These are phyloP conservation scores for Wickerhamomyces strasburgensis DNA, from an alignment of 805 yeast genomes.

Conservation along the genomic window DNA sequence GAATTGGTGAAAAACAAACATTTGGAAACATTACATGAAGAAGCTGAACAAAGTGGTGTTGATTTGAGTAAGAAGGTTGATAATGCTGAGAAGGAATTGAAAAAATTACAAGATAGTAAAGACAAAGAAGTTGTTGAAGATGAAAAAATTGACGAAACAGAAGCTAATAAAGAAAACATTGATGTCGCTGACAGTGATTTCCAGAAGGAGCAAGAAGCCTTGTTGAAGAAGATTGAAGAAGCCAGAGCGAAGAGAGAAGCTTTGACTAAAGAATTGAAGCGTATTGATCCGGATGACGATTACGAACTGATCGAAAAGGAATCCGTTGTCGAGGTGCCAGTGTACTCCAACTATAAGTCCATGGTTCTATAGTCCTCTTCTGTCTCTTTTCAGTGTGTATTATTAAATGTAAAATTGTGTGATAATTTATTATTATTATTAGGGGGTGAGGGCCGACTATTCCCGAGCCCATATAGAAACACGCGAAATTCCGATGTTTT, in stretches of 20 bases:
- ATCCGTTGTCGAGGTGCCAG: slow-evolving; percentile 11
- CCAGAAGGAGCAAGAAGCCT: slow-evolving; percentile 11
- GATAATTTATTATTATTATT: too few relatives aligned
- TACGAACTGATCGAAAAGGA: slow-evolving; percentile 19
- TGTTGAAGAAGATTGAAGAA: slow-evolving; percentile 16
- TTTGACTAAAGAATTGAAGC: slow-evolving; percentile 14
- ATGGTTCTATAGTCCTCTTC: background rate
- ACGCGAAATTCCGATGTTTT: too few relatives aligned
- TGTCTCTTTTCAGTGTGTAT: too few relatives aligned
- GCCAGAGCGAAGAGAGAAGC: slow-evolving; percentile 19
- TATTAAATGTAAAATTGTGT: too few relatives aligned
- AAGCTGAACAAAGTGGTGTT: slow-evolving; percentile 11
- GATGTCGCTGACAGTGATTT: slow-evolving; percentile 5
- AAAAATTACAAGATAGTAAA: slow-evolving; percentile 4
- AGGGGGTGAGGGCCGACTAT: too few relatives aligned
- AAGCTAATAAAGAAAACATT: slow-evolving; percentile 1
- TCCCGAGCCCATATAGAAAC: too few relatives aligned
- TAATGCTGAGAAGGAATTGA: slow-evolving; percentile 11
- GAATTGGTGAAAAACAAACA: slow-evolving; percentile 13
- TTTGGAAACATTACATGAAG: slow-evolving; percentile 15
- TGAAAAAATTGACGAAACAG: slow-evolving; percentile 3
- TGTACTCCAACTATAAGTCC: background rate
- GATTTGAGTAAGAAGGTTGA: slow-evolving; percentile 11
- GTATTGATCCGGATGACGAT: slow-evolving; percentile 7
- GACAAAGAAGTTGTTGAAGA: slow-evolving; percentile 3